These are phyloP conservation scores for Phytophthora constricta DNA, from an alignment of 352 stramenopile species.

Conservation along the genomic window DNA sequence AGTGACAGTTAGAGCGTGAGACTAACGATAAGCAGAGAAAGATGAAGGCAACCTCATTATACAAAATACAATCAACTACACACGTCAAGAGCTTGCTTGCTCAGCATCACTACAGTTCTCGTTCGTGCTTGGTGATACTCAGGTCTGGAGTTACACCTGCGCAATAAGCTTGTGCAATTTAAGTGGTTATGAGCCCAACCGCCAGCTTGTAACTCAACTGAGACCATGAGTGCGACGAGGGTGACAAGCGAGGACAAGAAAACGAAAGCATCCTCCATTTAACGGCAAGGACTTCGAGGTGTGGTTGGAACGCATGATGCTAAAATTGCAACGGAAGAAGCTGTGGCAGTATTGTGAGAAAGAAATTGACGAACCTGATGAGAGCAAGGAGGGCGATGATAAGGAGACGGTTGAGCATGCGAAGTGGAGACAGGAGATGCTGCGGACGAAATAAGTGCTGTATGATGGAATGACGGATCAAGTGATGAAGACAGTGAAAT, in stretches of 20 bases:
- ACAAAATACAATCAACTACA: no score
- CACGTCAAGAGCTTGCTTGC: no score
- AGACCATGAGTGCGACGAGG: not conserved
- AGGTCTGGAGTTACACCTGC: no score
- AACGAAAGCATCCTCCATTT: not conserved
- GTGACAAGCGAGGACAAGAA: not conserved
- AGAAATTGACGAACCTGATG: not conserved
- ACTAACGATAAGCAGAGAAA: no score
- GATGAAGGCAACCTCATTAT: no score
- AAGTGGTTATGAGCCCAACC: conserved; percentile 8
- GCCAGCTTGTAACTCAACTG: not conserved
- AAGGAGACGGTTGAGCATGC: not conserved
- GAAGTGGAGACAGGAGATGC: not conserved
- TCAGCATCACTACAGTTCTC: no score
- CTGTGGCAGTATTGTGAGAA: conserved; percentile 1
- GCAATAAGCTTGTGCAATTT: no score
- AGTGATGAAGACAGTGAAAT: conserved; percentile 24
- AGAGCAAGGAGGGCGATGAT: conserved; percentile 1
- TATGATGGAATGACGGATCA: conserved; percentile 18
- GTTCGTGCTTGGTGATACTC: no score
- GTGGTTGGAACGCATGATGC: not conserved
- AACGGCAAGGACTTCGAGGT: not conserved
- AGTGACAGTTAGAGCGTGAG: no score
- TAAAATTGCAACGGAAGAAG: not conserved
- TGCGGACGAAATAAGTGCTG: conserved; percentile 9